Base-by-base conservation (phyloP, 1,284 basidiomycete species). In the Boletus subluridellus region DNA sequence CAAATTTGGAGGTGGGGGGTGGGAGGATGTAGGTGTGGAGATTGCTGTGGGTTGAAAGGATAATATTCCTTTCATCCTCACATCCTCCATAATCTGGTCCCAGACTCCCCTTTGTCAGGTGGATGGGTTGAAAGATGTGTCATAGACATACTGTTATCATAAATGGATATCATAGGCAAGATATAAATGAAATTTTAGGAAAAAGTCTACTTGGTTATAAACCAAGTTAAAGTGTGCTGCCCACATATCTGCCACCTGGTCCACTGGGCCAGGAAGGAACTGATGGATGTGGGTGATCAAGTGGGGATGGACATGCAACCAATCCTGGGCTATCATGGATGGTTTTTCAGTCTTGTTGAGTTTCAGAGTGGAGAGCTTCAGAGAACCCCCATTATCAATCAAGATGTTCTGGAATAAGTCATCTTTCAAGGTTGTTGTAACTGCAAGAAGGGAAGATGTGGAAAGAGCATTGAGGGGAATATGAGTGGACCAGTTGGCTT, bases 191-290 rank as follows among this genome's bases (percentile, higher is more conserved):
- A 44, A 44, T 5, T 26, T 44, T 0, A 26, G 3, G 1, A 44
- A 44, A 6, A 44, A 44, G 24, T 44, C 10, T 0, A 44, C 21
- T 0, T 5, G 0, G 4, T 24, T 24, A 5, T 24, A 24, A 5
- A 44, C 6, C 6, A 12, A 0, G 2, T 12, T 4, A 3, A 44
- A 44, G 12, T 44, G 42, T 1, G n/a, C 50, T 32, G 14, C 34
- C 11, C 49, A 59, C 10, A 75, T 59, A 8, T 26, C 14, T 14
- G 24, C 42, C 10, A 44, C n/a, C 3, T 12, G 11, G 6, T 26
- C 21, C 2, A 1, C 42, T 7, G 11, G 21, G 24, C 24, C 21
- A 7, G 42, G n/a, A 3, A 65, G 54, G 1, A 37, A 24, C 67
- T 62, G 11, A 49, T 42, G 2, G 1, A 52, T 52, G n/a, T 28